Evolutionary conservation across 2,329 filamentous ascomycete species (phyloP), one percentile per base, ranked within the genome.

Genomic region (Sclerotinia spermophila): DNA sequence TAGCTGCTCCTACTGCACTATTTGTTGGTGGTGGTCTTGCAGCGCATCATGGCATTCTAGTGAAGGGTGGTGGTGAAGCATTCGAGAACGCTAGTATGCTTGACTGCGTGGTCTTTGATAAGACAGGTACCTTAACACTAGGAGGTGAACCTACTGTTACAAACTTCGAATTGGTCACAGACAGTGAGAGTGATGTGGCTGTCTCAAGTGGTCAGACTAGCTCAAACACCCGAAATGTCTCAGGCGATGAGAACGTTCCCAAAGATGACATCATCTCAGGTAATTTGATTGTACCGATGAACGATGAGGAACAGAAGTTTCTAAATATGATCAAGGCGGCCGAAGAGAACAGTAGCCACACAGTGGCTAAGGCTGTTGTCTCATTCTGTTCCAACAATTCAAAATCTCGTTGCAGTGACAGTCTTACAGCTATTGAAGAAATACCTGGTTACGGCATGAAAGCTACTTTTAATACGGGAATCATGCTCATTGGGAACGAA

Each of bases 261-360:
- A 19, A 76, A 76, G 19, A 75, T 77, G 5, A n/a, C 30, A 27
- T 24, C 55, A 21, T 42, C 64, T 24, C 21, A 19, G 62, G 24
- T 17, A 35, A 60, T 40, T 5, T 40, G 15, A 56, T 60, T 42
- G 24, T 10, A 3, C 24, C 58, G 40, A 11, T n/a, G 8, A 53
- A 40, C 17, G 53, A 38, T 2, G 35, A 15, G 30, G 70, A 73
- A 53, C 74, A 72, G 51, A 73, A 67, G 11, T 74, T 89, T 4
- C 74, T 91, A 4, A 84, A 85, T 0, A 84, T 87, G 2, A 81
- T 91, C 7, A 87, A 86, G 69, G 82, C 83, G 0, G 80, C 92
- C 2, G 92, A 95, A 78, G 87, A 89, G 72, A 89, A 87, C 78
- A 94, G 91, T 79, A 90, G 86, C 60, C 92, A 95, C 76, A 91